phyloP scores from a whole-genome alignment of 257 asterid species.

The Oldenlandia corymbosa region DNA sequence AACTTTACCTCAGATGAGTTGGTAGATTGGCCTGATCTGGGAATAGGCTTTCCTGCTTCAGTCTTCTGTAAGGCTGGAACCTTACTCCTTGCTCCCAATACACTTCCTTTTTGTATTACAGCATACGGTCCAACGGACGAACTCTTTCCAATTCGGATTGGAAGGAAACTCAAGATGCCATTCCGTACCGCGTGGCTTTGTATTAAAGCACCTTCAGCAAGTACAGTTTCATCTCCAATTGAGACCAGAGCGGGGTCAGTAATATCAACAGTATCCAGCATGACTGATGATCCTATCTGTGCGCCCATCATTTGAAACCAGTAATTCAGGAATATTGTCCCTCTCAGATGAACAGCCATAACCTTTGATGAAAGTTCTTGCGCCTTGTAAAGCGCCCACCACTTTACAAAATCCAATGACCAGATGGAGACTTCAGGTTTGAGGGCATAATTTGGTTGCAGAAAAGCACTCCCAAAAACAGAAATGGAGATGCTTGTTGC shows the following conservation, averaged over 20 bases:
- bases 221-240: slow-evolving; percentile 49
- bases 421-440: slow-evolving; percentile 47
- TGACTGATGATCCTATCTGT: slow-evolving; percentile 57
- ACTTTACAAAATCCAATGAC: slow-evolving; percentile 56
- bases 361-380: slow-evolving; percentile 64
- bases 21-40: slow-evolving; percentile 31
- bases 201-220: slow-evolving; percentile 67
- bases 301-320: slow-evolving; percentile 72
- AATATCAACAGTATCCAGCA: slow-evolving; percentile 56
- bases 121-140: slow-evolving; percentile 60
- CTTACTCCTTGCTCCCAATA: slow-evolving; percentile 45
- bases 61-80: slow-evolving; percentile 49
- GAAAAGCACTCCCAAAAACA: slow-evolving; percentile 54
- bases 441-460: slow-evolving; percentile 64
- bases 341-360: slow-evolving; percentile 64
- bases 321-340: slow-evolving; percentile 58
- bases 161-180: slow-evolving; percentile 50
- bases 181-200: slow-evolving; percentile 67
- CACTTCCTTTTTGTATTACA: slow-evolving; percentile 58
- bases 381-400: slow-evolving; percentile 81
- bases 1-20: slow-evolving; percentile 34
- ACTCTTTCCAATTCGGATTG: slow-evolving; percentile 51
- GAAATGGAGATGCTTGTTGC: slow-evolving; percentile 50
- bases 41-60: slow-evolving; percentile 32
- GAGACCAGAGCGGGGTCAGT: slow-evolving; percentile 69